Evolutionary conservation across 2,329 filamentous ascomycete genomes (phyloP), one percentile per base, ranked within the genome.

Genomic region (Colletotrichum costaricense): DNA sequence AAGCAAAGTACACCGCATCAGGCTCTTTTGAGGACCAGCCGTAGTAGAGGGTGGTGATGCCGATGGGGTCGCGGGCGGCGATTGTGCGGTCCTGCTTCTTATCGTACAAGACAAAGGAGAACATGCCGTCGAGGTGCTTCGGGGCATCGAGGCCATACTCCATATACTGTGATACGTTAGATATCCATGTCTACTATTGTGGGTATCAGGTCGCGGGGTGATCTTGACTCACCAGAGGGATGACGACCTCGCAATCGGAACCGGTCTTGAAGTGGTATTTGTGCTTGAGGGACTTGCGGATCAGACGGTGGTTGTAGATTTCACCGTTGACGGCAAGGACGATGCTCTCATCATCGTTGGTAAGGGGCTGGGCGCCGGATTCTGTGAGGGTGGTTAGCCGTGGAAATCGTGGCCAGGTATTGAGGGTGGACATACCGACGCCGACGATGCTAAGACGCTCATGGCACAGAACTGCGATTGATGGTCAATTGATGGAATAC

Each of bases 211-310:
- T 33, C 26, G 60, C 24, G 26, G 24, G 33, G 19, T 12, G 11
- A 42, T 42, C 16, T 38, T 74, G 69, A 84, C 91, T 82, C 89
- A 97, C 95, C 89, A 99, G 85, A 77, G 97, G 97, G 81, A 99
- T 98, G 84, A 99, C 97, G 82, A 99, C 96, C 86, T 99, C 97
- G 86, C 97, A 99, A 82, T 99, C 97, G 49, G 96, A 98, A 81
- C 97, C 93, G 77, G 97, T 99, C 92, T 98, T 98, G 92, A 98
- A 99, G 84, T 95, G 93, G 85, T 98, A 98, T 49, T 92, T 90
- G 74, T 88, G 91, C 86, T 94, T 94, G 79, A 98, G 88, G 79
- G 88, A 88, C 87, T 98, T 98, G 82, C 97, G 93, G 80, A 99
- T 89, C 80, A 98, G 91, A 82, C 96, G 94, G 87, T 99, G 97